Evolutionary conservation across 768 basidiomycete species (phyloP), one percentile per base, ranked within the genome.

Genomic region (Boletus insuetus): DNA sequence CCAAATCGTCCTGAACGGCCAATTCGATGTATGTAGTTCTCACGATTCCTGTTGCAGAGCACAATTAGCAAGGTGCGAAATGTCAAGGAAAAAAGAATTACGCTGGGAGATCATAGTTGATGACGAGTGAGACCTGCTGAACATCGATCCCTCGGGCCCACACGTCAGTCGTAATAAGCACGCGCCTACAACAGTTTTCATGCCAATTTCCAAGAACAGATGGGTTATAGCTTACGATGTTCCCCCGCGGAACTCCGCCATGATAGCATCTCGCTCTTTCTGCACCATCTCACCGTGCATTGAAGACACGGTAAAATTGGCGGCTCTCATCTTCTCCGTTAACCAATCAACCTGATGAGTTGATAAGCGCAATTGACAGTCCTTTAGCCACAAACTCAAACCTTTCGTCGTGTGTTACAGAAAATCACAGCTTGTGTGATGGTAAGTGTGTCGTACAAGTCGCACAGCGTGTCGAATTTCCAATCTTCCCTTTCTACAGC

Each of bases 1-100:
- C 97, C 97, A 77, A 98, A 98, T 55, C 97, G 94, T 69, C 97
- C 97, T 55, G 95, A 97, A 58, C 97, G 94, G 74, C 97, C 97
- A 70, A 98, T 98, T 69, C 97, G 91, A 79, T 99, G 97, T 63
- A 99, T 98, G 78, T 99, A 99, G 74, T 99, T 98, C 83, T 98
- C 96, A 81, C 91, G 91, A 72, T 94, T 94, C 61, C 88, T 94
- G 59, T 55, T 55, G 58, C 56, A 51, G 41, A 17, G 31, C 39
- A 43, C 31, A 39, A 51, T 68, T 39, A 66, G 53, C 60, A 45
- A 50, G 47, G 46, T 47, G 31, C 16, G 16, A 24, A 46, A 58
- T 51, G 14, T 46, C n/a, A 29, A 51, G 38, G 34, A n/a, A 61
- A 31, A 59, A 45, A 46, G 38, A 3, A 85, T 63, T 80, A 94